Evolutionary conservation across 495 filamentous ascomycete species (phyloP), one percentile per base, ranked within the genome.

Genomic region (Aspergillus indologenus): DNA sequence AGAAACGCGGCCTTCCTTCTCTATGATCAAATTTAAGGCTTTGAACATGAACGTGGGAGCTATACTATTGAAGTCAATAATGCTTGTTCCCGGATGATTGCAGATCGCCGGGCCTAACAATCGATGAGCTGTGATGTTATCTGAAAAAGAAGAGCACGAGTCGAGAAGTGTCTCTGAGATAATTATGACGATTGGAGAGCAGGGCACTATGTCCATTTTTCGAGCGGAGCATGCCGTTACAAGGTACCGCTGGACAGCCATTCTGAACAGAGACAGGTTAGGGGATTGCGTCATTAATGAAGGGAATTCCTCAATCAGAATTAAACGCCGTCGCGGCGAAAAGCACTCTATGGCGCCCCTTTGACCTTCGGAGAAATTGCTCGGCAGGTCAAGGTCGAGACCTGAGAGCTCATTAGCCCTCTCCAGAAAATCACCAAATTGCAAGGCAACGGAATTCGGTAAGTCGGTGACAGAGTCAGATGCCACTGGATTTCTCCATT

Each of bases 221-320:
- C 56, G 47, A 56, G 50, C 80, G 81, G 2, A 75, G 79, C 62
- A 46, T 24, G 64, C 48, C 19, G 64, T 59, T 4, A 87, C 88
- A 34, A 97, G 74, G 67, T 88, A 94, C 56, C 87, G 83, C 40
- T 89, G 74, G 22, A 99, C 78, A 15, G 89, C 81, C 45, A 83
- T 79, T 55, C 90, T 83, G 70, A 99, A 98, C 0, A 89, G 79
- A 53, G 82, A 77, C 43, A 97, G 69, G 54, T 81, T 79, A 17
- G 81, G 80, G 12, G 88, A 89, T 45, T 84, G 81, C 21, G 82
- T 81, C 58, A 92, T 86, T 0, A 89, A 87, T 62, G 89, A 91
- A 0, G 95, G 95, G 68, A 96, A 97, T 68, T 99, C 95, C 77
- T 99, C 95, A 51, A 99, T 80, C 9, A 98, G 71, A 45, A 97